phyloP scores from a whole-genome alignment of 306 rosid species.

The Glycine soja region DNA sequence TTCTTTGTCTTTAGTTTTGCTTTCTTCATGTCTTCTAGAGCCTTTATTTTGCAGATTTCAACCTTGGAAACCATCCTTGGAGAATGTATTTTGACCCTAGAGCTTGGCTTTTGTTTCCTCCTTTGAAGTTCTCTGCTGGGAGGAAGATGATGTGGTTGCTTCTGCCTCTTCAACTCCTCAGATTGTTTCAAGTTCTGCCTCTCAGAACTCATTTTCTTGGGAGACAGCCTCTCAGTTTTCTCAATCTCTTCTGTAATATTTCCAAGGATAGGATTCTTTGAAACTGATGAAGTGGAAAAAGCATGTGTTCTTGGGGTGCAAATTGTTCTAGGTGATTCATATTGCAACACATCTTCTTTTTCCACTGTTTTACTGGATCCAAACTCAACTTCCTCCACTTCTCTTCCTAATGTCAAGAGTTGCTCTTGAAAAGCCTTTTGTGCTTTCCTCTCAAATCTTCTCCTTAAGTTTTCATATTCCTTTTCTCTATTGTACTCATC shows the following conservation, averaged over 20 bases:
- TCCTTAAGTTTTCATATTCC: slow-evolving; percentile 58
- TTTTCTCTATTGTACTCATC: slow-evolving; percentile 44
- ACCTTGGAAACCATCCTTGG: slow-evolving; percentile 74
- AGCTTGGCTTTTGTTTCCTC: slow-evolving; percentile 59
- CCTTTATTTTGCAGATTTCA: slow-evolving; percentile 74
- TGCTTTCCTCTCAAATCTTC: slow-evolving; percentile 55
- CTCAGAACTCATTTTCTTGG: slow-evolving; percentile 33
- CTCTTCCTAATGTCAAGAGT: slow-evolving; percentile 49
- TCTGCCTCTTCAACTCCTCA: slow-evolving; percentile 61
- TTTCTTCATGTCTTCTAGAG: slow-evolving; percentile 72
- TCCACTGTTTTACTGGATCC: slow-evolving; percentile 46
- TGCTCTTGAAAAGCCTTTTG: slow-evolving; percentile 47
- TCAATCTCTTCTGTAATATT: slow-evolving; percentile 48
- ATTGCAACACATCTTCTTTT: slow-evolving; percentile 45
- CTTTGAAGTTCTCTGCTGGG: slow-evolving; percentile 60
- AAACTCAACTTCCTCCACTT: slow-evolving; percentile 44
- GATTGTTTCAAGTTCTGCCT: too few species aligned
- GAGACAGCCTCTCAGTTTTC: slow-evolving; percentile 28
- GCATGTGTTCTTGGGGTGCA: slow-evolving; percentile 56
- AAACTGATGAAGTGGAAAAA: slow-evolving; percentile 44
- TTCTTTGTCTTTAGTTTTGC: slow-evolving; percentile 66
- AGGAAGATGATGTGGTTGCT: slow-evolving; percentile 47
- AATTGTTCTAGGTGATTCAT: slow-evolving; percentile 54
- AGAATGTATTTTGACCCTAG: slow-evolving; percentile 65
- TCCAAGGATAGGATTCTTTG: slow-evolving; percentile 48